Evolutionary conservation across 1,284 basidiomycete genomes (phyloP).

Genomic region (Apiotrichum veenhuisii): DNA sequence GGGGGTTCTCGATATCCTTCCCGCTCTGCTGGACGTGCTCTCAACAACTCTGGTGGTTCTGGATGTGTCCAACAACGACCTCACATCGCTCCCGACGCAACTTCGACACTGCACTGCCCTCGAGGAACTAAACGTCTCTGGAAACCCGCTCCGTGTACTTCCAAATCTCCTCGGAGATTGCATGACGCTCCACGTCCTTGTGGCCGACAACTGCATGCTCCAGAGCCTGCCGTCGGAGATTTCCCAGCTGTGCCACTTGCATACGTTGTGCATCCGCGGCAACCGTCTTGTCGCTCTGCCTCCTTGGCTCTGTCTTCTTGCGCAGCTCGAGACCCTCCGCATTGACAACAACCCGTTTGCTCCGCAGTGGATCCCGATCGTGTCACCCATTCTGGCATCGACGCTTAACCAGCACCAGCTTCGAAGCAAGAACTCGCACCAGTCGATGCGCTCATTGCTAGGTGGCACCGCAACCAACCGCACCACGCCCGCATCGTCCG

Average conservation of each 20-base stretch:
- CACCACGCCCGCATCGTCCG: not conserved
- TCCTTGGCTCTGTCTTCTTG: slow-evolving; percentile 83
- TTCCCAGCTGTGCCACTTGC: slow-evolving; percentile 65
- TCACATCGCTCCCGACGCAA: slow-evolving; percentile 72
- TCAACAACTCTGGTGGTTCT: slow-evolving; percentile 73
- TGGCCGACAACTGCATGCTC: slow-evolving; percentile 82
- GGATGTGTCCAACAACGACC: slow-evolving; percentile 82
- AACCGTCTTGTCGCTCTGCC: slow-evolving; percentile 88
- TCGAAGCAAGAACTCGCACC: slow-evolving; percentile 6
- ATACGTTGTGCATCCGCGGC: slow-evolving; percentile 79
- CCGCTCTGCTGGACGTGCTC: slow-evolving; percentile 64
- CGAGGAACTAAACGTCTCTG: slow-evolving; percentile 90
- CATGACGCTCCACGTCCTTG: slow-evolving; percentile 73
- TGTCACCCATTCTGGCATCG: slow-evolving; percentile 59
- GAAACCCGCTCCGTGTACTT: slow-evolving; percentile 78
- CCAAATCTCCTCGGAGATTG: slow-evolving; percentile 78
- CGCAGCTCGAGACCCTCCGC: slow-evolving; percentile 75
- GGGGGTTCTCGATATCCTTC: slow-evolving; percentile 65
- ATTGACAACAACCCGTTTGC: slow-evolving; percentile 93
- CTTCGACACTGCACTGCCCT: slow-evolving; percentile 72
- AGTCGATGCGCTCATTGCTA: slow-evolving; percentile 8
- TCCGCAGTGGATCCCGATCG: slow-evolving; percentile 81
- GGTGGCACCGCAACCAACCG: not conserved
- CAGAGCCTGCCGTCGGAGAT: slow-evolving; percentile 67
- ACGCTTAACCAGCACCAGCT: slow-evolving; percentile 13